Conservation (phyloP, 306 rosid species). For the Glycine latifolia region DNA sequence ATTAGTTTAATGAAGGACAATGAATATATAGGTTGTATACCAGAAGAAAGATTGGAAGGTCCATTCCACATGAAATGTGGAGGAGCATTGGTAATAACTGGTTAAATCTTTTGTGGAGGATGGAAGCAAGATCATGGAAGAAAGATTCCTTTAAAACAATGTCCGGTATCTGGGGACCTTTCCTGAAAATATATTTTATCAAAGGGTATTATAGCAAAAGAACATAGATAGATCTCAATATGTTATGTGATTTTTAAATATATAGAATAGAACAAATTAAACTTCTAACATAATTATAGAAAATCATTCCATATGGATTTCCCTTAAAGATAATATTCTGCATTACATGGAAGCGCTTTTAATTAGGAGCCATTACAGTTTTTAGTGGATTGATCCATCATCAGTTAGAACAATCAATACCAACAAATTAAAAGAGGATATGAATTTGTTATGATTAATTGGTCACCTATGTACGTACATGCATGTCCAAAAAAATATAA, state of each 20-base stretch:
- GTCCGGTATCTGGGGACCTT: conserved; percentile 64
- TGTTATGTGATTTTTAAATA: neutral
- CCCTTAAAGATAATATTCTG: neutral
- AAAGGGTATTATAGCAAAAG: neutral
- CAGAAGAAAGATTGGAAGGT: conserved; percentile 73
- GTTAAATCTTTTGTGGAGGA: conserved; percentile 60
- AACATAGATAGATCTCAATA: neutral
- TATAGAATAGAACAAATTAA: neutral
- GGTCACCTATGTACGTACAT: neutral
- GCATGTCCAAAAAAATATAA: neutral
- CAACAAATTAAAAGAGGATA: neutral
- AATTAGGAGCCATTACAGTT: neutral
- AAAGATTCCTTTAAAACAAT: conserved; percentile 59
- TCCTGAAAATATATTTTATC: conserved; percentile 52
- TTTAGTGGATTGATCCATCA: neutral
- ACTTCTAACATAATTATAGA: neutral
- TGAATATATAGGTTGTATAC: conserved; percentile 44
- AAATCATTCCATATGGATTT: neutral
- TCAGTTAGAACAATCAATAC: neutral
- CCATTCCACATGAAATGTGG: conserved; percentile 65
- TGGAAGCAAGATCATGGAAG: conserved; percentile 62
- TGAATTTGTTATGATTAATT: neutral
- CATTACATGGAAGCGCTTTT: neutral
- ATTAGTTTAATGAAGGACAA: conserved; percentile 8
- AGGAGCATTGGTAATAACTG: conserved; percentile 52